Evolutionary conservation across 2,329 filamentous ascomycete genomes (phyloP).

Genomic region (Colletotrichum sp.): DNA sequence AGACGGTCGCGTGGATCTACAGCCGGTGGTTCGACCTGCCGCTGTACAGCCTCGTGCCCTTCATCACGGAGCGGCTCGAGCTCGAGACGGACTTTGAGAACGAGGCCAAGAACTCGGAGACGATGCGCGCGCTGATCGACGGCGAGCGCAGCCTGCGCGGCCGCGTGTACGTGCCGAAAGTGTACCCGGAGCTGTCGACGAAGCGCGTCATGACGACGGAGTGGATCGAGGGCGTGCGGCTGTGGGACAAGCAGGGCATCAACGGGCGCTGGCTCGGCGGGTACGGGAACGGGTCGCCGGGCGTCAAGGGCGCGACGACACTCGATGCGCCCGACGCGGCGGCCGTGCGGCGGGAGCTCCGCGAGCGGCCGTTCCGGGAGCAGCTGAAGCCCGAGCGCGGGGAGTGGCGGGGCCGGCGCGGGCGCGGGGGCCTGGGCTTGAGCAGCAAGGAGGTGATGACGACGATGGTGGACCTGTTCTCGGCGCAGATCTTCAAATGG

Average conservation of each 20-base stretch:
- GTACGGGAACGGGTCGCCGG: slow-evolving; percentile 76
- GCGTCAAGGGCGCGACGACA: slow-evolving; percentile 70
- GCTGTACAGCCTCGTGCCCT: slow-evolving; percentile 87
- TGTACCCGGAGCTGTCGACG: slow-evolving; percentile 83
- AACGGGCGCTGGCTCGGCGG: slow-evolving; percentile 80
- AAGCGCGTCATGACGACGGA: slow-evolving; percentile 90
- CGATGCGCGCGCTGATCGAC: slow-evolving; percentile 79
- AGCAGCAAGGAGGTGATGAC: slow-evolving; percentile 89
- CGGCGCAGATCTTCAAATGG: slow-evolving; percentile 98
- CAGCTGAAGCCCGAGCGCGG: slow-evolving; percentile 81
- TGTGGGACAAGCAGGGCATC: slow-evolving; percentile 91
- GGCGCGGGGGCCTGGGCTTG: slow-evolving; percentile 83
- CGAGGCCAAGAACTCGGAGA: slow-evolving; percentile 86
- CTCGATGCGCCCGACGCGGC: slow-evolving; percentile 57
- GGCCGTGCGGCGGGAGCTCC: slow-evolving; percentile 47
- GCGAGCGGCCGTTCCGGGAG: slow-evolving; percentile 58
- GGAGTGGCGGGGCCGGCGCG: slow-evolving; percentile 75
- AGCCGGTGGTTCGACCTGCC: slow-evolving; percentile 92
- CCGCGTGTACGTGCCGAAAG: slow-evolving; percentile 85
- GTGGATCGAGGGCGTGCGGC: slow-evolving; percentile 93
- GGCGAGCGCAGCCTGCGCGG: slow-evolving; percentile 77
- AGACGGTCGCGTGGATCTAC: slow-evolving; percentile 83
- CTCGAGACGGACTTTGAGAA: slow-evolving; percentile 95
- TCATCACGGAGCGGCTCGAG: slow-evolving; percentile 88
- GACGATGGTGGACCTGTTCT: slow-evolving; percentile 95